Conservation (phyloP, 257 asterid genomes). For the Lavandula angustifolia region DNA sequence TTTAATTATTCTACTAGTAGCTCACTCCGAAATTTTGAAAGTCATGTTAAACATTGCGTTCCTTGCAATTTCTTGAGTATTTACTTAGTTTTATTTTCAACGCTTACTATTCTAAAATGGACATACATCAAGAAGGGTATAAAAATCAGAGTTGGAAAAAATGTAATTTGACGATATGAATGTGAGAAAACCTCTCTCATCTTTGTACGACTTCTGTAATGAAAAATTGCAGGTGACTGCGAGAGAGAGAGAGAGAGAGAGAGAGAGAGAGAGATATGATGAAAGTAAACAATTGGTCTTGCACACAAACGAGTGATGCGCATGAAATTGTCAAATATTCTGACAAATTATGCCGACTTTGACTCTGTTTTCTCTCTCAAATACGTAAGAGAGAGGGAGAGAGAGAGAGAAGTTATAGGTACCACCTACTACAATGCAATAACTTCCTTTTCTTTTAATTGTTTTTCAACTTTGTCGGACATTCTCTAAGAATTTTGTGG, state of each 20-base stretch:
- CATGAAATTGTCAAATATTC: constrained; percentile 27
- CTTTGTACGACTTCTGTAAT: background rate
- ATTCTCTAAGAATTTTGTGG: background rate
- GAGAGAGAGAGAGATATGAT: no score
- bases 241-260: constrained; percentile 7
- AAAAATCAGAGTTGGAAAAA: background rate
- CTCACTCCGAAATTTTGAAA: no score
- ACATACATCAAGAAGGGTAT: background rate
- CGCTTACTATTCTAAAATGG: background rate
- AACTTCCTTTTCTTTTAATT: background rate
- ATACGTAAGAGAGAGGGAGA: background rate
- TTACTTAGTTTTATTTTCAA: no score
- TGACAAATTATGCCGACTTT: constrained; percentile 27
- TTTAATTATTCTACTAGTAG: no score
- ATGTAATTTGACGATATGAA: no score
- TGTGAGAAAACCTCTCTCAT: background rate
- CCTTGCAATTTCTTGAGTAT: no score
- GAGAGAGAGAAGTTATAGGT: background rate
- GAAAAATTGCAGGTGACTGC: constrained; percentile 9
- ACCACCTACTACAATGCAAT: background rate
- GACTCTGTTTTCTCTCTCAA: constrained; percentile 12
- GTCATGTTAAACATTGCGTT: no score
- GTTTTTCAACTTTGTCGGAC: constrained; percentile 12
- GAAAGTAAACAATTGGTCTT: constrained; percentile 26
- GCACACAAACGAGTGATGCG: constrained; percentile 3